Evolutionary conservation across 805 yeast genomes (phyloP).

Genomic region (Hemisphaericaspora nanyangensis): DNA sequence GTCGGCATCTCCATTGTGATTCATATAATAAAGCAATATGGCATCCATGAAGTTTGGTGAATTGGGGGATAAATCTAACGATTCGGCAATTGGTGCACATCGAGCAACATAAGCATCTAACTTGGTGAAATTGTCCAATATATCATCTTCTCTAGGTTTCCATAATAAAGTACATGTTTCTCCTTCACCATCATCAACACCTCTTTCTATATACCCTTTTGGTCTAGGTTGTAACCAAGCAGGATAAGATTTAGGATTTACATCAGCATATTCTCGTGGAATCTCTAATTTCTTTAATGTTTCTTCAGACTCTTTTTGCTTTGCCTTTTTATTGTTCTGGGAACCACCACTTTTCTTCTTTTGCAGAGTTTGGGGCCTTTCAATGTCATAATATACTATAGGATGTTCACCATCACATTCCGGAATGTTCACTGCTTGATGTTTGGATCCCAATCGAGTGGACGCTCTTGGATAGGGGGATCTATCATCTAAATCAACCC

Average conservation of each 20-base stretch:
- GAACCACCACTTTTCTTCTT: slow-evolving; percentile 9
- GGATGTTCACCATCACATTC: slow-evolving; percentile 62
- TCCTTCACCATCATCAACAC: slow-evolving; percentile 55
- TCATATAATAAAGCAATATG: slow-evolving; percentile 53
- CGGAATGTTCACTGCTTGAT: slow-evolving; percentile 64
- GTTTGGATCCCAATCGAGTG: slow-evolving; percentile 68
- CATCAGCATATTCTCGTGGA: slow-evolving; percentile 44
- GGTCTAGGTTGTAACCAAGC: slow-evolving; percentile 80
- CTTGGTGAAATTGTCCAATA: slow-evolving; percentile 20
- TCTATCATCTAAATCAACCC: slow-evolving; percentile 70
- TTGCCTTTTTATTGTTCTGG: slow-evolving; percentile 16
- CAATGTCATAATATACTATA: slow-evolving; percentile 60
- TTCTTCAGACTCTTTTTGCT: slow-evolving; percentile 15
- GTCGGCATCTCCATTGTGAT: slow-evolving; percentile 45
- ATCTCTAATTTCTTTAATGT: slow-evolving; percentile 29
- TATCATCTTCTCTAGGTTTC: slow-evolving; percentile 43
- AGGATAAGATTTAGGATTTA: slow-evolving; percentile 49
- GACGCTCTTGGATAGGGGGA: slow-evolving; percentile 75
- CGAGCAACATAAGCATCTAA: slow-evolving; percentile 53
- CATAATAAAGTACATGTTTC: slow-evolving; percentile 64
- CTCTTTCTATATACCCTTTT: slow-evolving; percentile 79
- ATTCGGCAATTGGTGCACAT: slow-evolving; percentile 56
- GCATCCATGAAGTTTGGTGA: slow-evolving; percentile 85
- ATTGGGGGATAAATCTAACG: slow-evolving; percentile 50
- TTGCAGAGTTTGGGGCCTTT: slow-evolving; percentile 8